Percentiles rank a stretch among this genome's conserved stretches.
These are phyloP conservation scores for Colletotrichum godetiae DNA, from an alignment of 2,329 filamentous ascomycete genomes.

Conservation along the genomic window DNA sequence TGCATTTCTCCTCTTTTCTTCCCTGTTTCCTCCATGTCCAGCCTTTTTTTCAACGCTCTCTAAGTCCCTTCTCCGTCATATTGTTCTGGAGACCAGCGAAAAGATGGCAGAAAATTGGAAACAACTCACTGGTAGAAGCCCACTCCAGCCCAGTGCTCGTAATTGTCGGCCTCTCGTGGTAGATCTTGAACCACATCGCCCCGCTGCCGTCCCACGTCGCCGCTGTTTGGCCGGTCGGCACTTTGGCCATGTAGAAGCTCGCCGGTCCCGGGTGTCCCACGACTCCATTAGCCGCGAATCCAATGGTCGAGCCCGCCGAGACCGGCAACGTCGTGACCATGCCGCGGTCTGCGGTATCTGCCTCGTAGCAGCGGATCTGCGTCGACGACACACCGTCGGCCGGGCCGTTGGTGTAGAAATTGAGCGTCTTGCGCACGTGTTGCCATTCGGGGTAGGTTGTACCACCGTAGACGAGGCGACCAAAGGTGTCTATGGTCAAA, in stretches of 20 bases:
- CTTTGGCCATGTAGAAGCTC: conserved; percentile 50
- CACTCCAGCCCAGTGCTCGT: conserved; percentile 50
- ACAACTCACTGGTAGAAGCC: conserved; percentile 48
- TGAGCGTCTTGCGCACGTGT: conserved; percentile 46
- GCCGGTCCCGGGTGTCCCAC: conserved; percentile 53
- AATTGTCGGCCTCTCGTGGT: conserved; percentile 49
- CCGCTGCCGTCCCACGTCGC: conserved; percentile 47
- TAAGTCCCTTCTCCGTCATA: no score
- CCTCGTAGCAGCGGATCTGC: conserved; percentile 49
- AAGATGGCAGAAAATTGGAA: conserved; percentile 21
- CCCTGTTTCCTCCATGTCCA: neutral
- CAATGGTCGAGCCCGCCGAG: conserved; percentile 43
- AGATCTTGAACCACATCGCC: conserved; percentile 52
- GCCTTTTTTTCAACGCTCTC: neutral
- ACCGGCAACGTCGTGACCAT: conserved; percentile 22
- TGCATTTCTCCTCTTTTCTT: neutral
- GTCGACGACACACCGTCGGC: conserved; percentile 44
- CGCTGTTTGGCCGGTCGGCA: conserved; percentile 46
- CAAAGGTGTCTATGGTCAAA: conserved; percentile 18
- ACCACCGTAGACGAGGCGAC: conserved; percentile 26
- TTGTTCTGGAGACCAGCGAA: neutral
- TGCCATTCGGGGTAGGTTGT: conserved; percentile 42
- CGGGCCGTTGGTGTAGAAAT: conserved; percentile 46
- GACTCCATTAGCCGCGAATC: conserved; percentile 50
- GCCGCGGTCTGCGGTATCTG: conserved; percentile 23